Conservation (phyloP, 176 grass and related monocot species). For the Juncus effusus region DNA sequence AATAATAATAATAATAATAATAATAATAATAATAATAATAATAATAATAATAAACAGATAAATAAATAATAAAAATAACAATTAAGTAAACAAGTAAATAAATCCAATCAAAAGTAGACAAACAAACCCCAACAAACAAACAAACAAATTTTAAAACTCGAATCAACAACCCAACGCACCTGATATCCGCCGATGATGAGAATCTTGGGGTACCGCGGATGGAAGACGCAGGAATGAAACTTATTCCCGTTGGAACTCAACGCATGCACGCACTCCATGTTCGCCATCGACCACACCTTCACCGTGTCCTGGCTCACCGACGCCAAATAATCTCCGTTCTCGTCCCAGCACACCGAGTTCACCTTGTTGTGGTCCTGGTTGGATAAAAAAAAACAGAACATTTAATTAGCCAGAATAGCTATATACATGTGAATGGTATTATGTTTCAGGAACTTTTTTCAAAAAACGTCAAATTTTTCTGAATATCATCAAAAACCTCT, state of each 20-base stretch:
- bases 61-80: not conserved
- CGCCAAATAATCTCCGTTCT: slow-evolving; percentile 67
- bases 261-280: slow-evolving; percentile 53
- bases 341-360: slow-evolving; percentile 80
- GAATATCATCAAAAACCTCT: too few species aligned
- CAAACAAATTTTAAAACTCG: not conserved
- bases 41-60: not conserved
- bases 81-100: not conserved
- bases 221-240: slow-evolving; percentile 86
- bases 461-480: too few species aligned
- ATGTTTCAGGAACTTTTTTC: too few species aligned
- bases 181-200: slow-evolving; percentile 87
- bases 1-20: too few species aligned
- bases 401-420: too few species aligned
- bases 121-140: not conserved
- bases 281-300: slow-evolving; percentile 70
- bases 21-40: too few species aligned
- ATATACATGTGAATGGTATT: too few species aligned
- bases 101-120: too few species aligned
- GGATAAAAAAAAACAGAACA: not conserved
- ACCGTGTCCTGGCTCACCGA: slow-evolving; percentile 82
- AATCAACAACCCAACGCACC: slow-evolving; percentile 34
- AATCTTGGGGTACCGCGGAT: slow-evolving; percentile 64
- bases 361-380: slow-evolving; percentile 59
- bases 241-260: slow-evolving; percentile 79